Evolutionary conservation across 2,329 filamentous ascomycete genomes (phyloP).

Genomic region (Diaporthe longicolla): DNA sequence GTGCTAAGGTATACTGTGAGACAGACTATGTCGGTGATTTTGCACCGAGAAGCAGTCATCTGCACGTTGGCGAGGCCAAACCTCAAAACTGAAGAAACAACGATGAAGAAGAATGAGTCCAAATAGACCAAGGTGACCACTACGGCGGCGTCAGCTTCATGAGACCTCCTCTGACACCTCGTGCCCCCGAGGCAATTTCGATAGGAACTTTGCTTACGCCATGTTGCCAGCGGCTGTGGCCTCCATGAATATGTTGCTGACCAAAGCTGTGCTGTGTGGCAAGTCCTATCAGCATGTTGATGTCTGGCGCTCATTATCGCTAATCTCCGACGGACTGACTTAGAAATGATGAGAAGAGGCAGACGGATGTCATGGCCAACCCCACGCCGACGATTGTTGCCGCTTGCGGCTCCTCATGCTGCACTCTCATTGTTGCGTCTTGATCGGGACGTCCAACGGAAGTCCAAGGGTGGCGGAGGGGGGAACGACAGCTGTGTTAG

Average conservation of each 20-base stretch:
- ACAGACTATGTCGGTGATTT: constrained; percentile 19
- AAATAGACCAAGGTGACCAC: constrained; percentile 23
- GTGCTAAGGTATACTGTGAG: constrained; percentile 14
- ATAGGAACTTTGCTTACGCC: constrained; percentile 8
- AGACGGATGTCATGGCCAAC: constrained; percentile 12
- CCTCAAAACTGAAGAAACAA: neutral
- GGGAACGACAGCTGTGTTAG: neutral
- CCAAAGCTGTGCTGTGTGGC: constrained; percentile 3
- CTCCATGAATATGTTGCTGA: constrained; percentile 23
- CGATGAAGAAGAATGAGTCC: neutral
- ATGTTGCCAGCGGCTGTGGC: constrained; percentile 16
- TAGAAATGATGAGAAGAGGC: constrained; percentile 25
- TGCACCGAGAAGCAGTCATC: constrained; percentile 15
- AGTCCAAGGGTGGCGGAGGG: neutral
- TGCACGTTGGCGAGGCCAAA: constrained; percentile 7
- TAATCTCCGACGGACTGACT: neutral
- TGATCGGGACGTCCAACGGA: constrained; percentile 6
- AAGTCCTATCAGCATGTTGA: neutral
- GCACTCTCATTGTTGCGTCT: constrained; percentile 27
- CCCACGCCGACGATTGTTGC: constrained; percentile 22
- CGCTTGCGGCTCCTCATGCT: constrained; percentile 21
- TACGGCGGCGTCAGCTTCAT: constrained; percentile 1
- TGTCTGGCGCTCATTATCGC: neutral
- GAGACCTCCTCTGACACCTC: neutral
- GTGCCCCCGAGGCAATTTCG: neutral